phyloP scores from a whole-genome alignment of 169 alveolate genomes.

The Condylostoma magnum region DNA sequence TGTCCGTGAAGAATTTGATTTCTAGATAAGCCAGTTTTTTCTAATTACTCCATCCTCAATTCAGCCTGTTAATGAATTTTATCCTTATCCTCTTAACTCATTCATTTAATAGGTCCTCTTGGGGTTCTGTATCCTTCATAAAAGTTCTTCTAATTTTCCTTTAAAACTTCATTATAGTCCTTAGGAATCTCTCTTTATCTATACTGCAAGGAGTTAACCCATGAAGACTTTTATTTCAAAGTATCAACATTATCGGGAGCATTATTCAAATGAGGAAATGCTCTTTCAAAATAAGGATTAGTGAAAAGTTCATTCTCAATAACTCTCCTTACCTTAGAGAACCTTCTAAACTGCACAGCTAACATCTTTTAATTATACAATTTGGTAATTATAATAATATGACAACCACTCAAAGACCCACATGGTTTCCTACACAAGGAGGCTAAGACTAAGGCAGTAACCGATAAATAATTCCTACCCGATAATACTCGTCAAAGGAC shows the following conservation, averaged over 20 bases:
- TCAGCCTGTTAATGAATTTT: conserved; percentile 49
- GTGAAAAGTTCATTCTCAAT: conserved; percentile 34
- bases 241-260: background rate
- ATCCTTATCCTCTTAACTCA: conserved; percentile 49
- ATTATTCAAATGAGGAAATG: conserved; percentile 42
- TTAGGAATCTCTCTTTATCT: background rate
- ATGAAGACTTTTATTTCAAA: background rate
- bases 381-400: too few relatives aligned
- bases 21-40: conserved; percentile 67
- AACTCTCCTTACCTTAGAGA: conserved; percentile 23
- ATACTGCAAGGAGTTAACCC: conserved; percentile 24
- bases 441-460: conserved; percentile 24
- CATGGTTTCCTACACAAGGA: conserved; percentile 25
- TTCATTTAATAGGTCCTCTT: conserved; percentile 53
- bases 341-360: too few relatives aligned
- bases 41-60: conserved; percentile 56
- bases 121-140: conserved; percentile 61
- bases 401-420: conserved; percentile 33
- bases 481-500: conserved; percentile 26
- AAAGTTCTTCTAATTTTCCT: conserved; percentile 31
- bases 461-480: conserved; percentile 10
- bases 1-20: conserved; percentile 61
- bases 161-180: background rate
- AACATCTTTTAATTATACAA: too few relatives aligned
- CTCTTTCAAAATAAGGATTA: conserved; percentile 55